Percentiles rank a stretch among this genome's conserved stretches.
These are phyloP conservation scores for Phytophthora melonis DNA, from an alignment of 352 stramenopile species.

Conservation along the genomic window DNA sequence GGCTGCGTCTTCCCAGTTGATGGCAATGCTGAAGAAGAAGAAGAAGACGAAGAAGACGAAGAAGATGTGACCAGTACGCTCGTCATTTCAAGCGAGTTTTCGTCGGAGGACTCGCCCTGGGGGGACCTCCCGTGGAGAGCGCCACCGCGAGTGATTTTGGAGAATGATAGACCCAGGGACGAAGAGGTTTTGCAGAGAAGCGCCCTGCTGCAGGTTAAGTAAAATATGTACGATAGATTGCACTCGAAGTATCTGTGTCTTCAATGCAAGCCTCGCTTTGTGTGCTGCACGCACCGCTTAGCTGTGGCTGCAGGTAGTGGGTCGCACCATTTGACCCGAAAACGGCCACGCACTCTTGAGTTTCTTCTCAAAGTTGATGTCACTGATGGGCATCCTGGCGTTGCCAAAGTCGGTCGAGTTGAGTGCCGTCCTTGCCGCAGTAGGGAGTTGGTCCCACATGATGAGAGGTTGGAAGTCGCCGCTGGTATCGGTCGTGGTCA, in stretches of 20 bases:
- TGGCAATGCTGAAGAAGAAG: not conserved
- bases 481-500: constrained; percentile 9
- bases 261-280: too few species aligned
- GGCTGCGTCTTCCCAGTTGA: constrained; percentile 37
- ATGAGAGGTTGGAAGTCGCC: constrained; percentile 10
- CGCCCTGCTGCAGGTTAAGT: constrained; percentile 1
- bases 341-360: constrained; percentile 24
- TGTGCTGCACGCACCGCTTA: not conserved
- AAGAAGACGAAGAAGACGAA: not conserved
- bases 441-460: constrained; percentile 27
- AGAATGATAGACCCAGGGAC: not conserved
- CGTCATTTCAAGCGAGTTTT: constrained; percentile 9
- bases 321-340: not conserved
- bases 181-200: not conserved
- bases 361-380: constrained; percentile 20
- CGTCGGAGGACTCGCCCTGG: constrained; percentile 25
- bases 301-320: not conserved
- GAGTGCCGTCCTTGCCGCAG: constrained; percentile 17
- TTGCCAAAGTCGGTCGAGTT: constrained; percentile 23
- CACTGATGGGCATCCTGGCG: constrained; percentile 19
- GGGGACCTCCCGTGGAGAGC: constrained; percentile 35
- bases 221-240: not conserved
- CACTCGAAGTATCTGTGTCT: not conserved
- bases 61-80: constrained; percentile 15
- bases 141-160: constrained; percentile 18